These are phyloP conservation scores for Pythium guiyangense DNA, from an alignment of 352 stramenopile genomes.

Conservation along the genomic window DNA sequence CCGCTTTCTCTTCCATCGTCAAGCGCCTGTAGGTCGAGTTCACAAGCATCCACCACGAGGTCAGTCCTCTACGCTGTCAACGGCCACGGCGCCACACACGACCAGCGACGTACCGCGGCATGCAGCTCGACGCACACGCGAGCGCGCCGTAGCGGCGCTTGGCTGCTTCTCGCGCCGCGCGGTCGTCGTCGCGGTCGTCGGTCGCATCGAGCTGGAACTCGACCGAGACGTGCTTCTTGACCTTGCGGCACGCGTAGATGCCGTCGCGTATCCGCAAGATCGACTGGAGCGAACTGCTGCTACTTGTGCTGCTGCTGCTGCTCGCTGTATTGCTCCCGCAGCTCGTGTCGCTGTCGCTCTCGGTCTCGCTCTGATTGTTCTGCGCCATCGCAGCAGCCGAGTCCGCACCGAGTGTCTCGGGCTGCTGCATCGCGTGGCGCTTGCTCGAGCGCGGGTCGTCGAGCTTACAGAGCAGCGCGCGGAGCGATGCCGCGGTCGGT, in stretches of 20 bases:
- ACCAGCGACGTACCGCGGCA: conserved; percentile 33
- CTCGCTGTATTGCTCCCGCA: too few relatives aligned
- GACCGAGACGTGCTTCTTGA: too few relatives aligned
- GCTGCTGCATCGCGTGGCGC: conserved; percentile 3
- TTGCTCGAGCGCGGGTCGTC: conserved; percentile 11
- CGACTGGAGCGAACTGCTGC: conserved; percentile 53
- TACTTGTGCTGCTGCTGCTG: too few relatives aligned
- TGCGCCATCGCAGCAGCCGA: too few relatives aligned
- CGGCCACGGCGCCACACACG: background rate
- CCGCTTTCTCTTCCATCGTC: conserved; percentile 73
- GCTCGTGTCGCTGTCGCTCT: too few relatives aligned
- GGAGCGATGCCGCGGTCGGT: conserved; percentile 7
- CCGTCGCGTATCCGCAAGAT: conserved; percentile 56
- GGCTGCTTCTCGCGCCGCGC: too few relatives aligned
- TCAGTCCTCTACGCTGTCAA: too few relatives aligned
- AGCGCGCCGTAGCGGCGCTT: too few relatives aligned
- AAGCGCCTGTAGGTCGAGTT: conserved; percentile 24
- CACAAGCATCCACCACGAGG: too few relatives aligned
- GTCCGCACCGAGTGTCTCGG: background rate
- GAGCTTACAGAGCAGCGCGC: conserved; percentile 11
- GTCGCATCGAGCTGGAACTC: too few relatives aligned
- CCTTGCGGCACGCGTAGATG: conserved; percentile 27
- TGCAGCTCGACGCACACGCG: conserved; percentile 44
- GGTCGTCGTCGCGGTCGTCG: too few relatives aligned
- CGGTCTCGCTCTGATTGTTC: conserved; percentile 64